Base-by-base conservation (phyloP, 2,329 filamentous ascomycete genomes). In the Magnaporthiopsis incrustans region DNA sequence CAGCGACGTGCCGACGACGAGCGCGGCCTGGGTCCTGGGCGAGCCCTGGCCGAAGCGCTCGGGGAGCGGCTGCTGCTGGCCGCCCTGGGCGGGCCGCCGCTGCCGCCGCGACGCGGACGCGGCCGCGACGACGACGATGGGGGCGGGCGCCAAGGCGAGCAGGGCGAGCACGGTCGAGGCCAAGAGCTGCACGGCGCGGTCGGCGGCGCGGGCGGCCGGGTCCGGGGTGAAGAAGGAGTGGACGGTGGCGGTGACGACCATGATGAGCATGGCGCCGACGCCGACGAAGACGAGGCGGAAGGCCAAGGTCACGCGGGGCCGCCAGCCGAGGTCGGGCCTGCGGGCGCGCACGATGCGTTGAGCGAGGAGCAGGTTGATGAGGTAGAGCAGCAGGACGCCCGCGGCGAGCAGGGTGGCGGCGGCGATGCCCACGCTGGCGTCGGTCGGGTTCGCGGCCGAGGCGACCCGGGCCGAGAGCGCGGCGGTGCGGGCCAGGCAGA, bases 301-400 rank as follows among this genome's bases (percentile, higher is more conserved):
- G 32, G 75, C 64, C 26, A 78, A 67, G 2, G 78, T 79, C 30
- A 85, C 78, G 1, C 75, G 69, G 30, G 76, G 79, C 67, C 84
- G 81, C 90, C 91, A 94, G 65, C 90, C 91, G 38, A 91, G 72
- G 2, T 73, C 71, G 0, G 91, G 90, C 70, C 93, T 89, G 59
- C 85, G 84, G 5, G 89, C 89, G 63, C 92, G 84, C 25, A 95
- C 75, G 32, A 96, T 81, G 59, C 92, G 86, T 75, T 92, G 90
- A 0, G 88, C 77, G 71, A 93, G 90, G 70, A 95, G 77, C 57
- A 96, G 76, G 76, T 96, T 95, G 75, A 92, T 78, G 70, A 94
- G 77, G 74, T 90, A 94, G 32, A 96, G 78, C 10, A 96, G 75
- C 44, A 96, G 73, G 22, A 92, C 86, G 57, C 91, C 91, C 0